These are phyloP conservation scores for Pyrenopolyporus hunteri DNA, from an alignment of 495 filamentous ascomycete genomes.

Conservation along the genomic window DNA sequence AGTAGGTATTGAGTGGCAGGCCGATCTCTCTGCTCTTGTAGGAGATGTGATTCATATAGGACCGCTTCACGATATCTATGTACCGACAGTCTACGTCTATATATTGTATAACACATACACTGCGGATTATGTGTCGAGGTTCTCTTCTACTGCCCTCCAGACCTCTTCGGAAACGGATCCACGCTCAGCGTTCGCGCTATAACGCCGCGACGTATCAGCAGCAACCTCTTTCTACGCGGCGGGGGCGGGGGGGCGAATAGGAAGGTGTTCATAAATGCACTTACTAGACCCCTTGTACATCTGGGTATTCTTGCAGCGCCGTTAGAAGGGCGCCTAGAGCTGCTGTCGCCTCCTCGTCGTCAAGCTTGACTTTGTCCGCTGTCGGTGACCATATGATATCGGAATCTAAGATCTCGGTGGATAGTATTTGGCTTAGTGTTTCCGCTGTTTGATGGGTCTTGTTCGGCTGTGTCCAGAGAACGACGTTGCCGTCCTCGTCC, in stretches of 20 bases:
- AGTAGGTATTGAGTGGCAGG: not conserved
- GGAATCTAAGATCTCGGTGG: constrained; percentile 67
- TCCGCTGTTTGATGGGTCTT: constrained; percentile 70
- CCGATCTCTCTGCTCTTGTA: constrained; percentile 12
- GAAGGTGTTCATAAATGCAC: not conserved
- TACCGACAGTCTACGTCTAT: constrained; percentile 21
- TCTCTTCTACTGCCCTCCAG: constrained; percentile 58
- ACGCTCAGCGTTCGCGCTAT: constrained; percentile 57
- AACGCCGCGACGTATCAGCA: not conserved
- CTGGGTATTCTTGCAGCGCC: constrained; percentile 61
- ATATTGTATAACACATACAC: constrained; percentile 22
- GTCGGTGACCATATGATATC: constrained; percentile 90
- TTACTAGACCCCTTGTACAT: constrained; percentile 70
- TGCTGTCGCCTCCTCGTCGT: constrained; percentile 54
- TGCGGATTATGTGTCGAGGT: constrained; percentile 43
- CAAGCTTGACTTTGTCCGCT: constrained; percentile 68
- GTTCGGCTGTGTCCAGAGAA: constrained; percentile 76
- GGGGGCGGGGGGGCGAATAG: not conserved
- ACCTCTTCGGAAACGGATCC: constrained; percentile 52
- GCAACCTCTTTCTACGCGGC: not conserved
- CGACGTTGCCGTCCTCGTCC: constrained; percentile 70
- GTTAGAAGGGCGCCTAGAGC: constrained; percentile 62
- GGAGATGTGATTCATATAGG: not conserved
- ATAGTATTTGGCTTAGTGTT: constrained; percentile 60
- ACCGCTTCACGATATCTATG: not conserved